A percentile compares a stretch with the other conserved stretches of the same genome.
Conservation (phyloP, 1,139 yeast species). For the Schizosaccharomyces versatilis region DNA sequence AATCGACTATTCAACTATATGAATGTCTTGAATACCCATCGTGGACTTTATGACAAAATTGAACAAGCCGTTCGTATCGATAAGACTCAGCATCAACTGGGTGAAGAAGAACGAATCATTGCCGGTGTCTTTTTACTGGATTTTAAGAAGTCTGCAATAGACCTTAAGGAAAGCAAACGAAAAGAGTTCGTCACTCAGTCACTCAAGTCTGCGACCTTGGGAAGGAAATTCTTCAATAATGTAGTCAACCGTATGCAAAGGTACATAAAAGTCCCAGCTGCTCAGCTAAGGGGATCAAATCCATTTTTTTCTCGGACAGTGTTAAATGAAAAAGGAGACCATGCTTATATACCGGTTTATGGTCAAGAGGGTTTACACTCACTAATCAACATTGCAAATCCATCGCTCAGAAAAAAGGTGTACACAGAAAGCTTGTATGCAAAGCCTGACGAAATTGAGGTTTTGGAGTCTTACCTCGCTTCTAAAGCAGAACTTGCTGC, state of each 20-base stretch:
- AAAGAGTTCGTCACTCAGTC: conserved; percentile 55
- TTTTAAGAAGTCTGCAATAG: conserved; percentile 76
- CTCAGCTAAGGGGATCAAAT: conserved; percentile 22
- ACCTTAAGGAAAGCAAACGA: conserved; percentile 44
- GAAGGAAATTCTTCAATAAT: conserved; percentile 53
- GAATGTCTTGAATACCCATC: conserved; percentile 78
- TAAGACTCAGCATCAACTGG: conserved; percentile 23
- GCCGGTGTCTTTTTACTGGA: conserved; percentile 65
- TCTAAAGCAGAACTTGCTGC: conserved; percentile 52
- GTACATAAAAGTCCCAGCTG: conserved; percentile 17
- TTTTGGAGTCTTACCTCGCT: conserved; percentile 37
- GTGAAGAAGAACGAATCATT: conserved; percentile 53
- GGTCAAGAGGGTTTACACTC: conserved; percentile 50
- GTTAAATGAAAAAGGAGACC: conserved; percentile 8
- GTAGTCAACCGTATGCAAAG: conserved; percentile 21
- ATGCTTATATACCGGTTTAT: conserved; percentile 38
- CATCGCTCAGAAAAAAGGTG: conserved; percentile 36
- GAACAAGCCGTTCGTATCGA: conserved; percentile 30
- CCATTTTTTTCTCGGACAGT: conserved; percentile 16
- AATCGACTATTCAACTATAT: conserved; percentile 79
- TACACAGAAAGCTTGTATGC: conserved; percentile 53
- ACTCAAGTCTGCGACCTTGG: conserved; percentile 58
- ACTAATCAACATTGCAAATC: conserved; percentile 36
- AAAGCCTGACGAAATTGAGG: conserved; percentile 33
- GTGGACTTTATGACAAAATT: conserved; percentile 30